Conservation (phyloP, 1,139 yeast genomes). For the Blastobotrys illinoisensis region DNA sequence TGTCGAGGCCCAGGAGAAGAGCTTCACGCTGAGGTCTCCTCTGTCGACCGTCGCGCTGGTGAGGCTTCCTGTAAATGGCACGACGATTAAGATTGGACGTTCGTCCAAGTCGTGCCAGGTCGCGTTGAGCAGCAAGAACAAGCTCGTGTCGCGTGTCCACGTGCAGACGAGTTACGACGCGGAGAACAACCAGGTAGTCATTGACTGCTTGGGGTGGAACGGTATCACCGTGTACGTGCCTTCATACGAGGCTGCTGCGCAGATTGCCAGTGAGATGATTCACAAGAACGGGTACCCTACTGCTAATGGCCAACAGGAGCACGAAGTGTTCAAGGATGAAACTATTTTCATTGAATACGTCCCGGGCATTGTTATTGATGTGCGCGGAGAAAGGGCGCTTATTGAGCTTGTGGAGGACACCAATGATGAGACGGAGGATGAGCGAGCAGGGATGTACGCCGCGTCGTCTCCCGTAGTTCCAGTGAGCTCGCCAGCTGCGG, state of each 20-base stretch:
- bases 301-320: slow-evolving; percentile 34
- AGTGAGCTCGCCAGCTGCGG: background rate
- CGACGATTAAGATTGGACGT: slow-evolving; percentile 48
- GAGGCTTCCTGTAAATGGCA: slow-evolving; percentile 31
- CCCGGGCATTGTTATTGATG: slow-evolving; percentile 53
- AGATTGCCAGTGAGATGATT: slow-evolving; percentile 1
- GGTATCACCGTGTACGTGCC: slow-evolving; percentile 65
- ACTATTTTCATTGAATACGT: slow-evolving; percentile 50
- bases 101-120: slow-evolving; percentile 59
- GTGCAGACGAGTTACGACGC: slow-evolving; percentile 37
- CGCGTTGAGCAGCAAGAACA: slow-evolving; percentile 49
- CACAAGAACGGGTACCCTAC: slow-evolving; percentile 19
- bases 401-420: slow-evolving; percentile 46
- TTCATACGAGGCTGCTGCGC: slow-evolving; percentile 17
- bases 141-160: slow-evolving; percentile 66
- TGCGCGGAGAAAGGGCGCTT: slow-evolving; percentile 54
- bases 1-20: slow-evolving; percentile 15
- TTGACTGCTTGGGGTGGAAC: slow-evolving; percentile 65
- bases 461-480: background rate
- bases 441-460: slow-evolving; percentile 10
- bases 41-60: slow-evolving; percentile 30
- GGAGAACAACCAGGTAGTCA: slow-evolving; percentile 23
- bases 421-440: slow-evolving; percentile 34
- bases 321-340: slow-evolving; percentile 41
- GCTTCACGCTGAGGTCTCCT: slow-evolving; percentile 27